These are phyloP conservation scores for Pulveroboletus frians DNA, from an alignment of 768 basidiomycete genomes.

Conservation along the genomic window DNA sequence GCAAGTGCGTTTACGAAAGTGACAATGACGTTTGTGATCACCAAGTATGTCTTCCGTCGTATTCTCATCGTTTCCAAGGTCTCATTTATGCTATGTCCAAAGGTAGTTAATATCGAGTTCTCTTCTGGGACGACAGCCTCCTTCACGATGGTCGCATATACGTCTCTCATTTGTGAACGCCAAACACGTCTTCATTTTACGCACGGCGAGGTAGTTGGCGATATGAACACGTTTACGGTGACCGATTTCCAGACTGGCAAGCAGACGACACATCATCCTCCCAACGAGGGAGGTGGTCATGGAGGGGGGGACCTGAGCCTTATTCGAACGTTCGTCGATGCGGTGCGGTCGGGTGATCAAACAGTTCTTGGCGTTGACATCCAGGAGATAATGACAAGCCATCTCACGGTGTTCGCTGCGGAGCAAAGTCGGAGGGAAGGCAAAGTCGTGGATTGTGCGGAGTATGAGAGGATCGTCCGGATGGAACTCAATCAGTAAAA, in stretches of 20 bases:
- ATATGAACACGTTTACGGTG: conserved; percentile 72
- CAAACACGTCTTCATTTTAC: conserved; percentile 82
- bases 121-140: conserved; percentile 75
- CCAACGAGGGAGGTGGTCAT: conserved; percentile 63
- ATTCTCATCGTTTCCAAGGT: background rate
- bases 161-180: conserved; percentile 74
- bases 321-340: conserved; percentile 69
- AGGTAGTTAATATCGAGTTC: conserved; percentile 86
- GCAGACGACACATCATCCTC: conserved; percentile 44
- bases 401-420: conserved; percentile 84
- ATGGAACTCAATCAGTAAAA: conserved; percentile 20
- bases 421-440: conserved; percentile 72
- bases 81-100: conserved; percentile 14
- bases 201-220: conserved; percentile 83
- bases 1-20: conserved; percentile 79
- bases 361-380: conserved; percentile 60
- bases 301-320: conserved; percentile 82
- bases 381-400: conserved; percentile 66
- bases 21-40: conserved; percentile 87
- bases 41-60: conserved; percentile 39
- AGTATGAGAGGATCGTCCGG: conserved; percentile 56
- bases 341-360: conserved; percentile 63
- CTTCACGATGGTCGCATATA: conserved; percentile 87
- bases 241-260: conserved; percentile 64
- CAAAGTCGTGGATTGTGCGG: conserved; percentile 59